Conservation (phyloP, 192 early-diverging fungal genomes). For the Rhizoclosmatium sp. region DNA sequence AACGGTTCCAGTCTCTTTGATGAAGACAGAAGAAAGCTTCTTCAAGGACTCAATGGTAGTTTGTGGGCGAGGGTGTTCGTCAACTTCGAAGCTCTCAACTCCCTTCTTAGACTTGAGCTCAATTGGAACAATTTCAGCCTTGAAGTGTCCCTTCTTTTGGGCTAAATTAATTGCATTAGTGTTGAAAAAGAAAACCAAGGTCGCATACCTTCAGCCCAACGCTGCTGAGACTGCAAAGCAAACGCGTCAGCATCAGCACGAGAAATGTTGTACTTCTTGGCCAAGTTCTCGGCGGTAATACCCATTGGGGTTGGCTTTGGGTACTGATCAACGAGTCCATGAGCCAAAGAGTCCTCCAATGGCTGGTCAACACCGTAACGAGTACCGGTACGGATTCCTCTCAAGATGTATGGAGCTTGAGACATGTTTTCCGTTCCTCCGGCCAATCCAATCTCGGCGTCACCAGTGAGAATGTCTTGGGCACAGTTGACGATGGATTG, state of each 20-base stretch:
- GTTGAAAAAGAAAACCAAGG: not conserved
- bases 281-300: constrained; percentile 94
- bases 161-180: constrained; percentile 48
- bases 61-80: constrained; percentile 92
- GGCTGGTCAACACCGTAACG: constrained; percentile 88
- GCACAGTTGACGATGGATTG: constrained; percentile 93
- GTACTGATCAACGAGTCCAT: constrained; percentile 85
- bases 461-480: constrained; percentile 88
- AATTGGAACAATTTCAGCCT: constrained; percentile 83
- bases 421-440: constrained; percentile 96
- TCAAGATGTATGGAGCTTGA: constrained; percentile 86
- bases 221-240: constrained; percentile 84
- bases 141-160: constrained; percentile 76
- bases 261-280: constrained; percentile 80
- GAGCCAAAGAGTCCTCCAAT: constrained; percentile 89
- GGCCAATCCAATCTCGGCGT: constrained; percentile 84
- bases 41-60: constrained; percentile 79
- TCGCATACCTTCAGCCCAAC: constrained; percentile 73
- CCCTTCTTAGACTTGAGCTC: constrained; percentile 84
- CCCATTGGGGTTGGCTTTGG: constrained; percentile 88
- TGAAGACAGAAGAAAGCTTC: constrained; percentile 88
- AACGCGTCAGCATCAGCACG: constrained; percentile 86
- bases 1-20: constrained; percentile 84
- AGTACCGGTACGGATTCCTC: constrained; percentile 83
- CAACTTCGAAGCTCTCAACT: constrained; percentile 70